Conservation (phyloP, 1,284 basidiomycete species). For the Ceratorhiza oryzae-sativae region DNA sequence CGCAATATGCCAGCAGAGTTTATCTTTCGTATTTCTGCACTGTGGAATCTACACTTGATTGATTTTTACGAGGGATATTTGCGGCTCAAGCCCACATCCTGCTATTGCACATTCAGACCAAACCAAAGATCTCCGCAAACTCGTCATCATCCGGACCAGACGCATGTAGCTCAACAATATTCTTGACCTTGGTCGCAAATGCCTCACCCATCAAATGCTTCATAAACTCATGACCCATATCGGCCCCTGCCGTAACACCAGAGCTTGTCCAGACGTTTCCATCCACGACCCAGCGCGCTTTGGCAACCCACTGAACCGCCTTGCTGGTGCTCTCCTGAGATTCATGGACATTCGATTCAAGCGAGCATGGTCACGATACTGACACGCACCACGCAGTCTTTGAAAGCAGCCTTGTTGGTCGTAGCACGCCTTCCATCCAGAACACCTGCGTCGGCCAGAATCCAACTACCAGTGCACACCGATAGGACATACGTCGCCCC, state of each 20-base stretch:
- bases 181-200: slow-evolving; percentile 30
- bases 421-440: slow-evolving; percentile 41
- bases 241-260: slow-evolving; percentile 53
- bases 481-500: slow-evolving; percentile 35
- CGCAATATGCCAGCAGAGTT: no score
- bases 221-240: slow-evolving; percentile 52
- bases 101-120: neutral
- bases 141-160: slow-evolving; percentile 26
- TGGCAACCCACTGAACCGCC: slow-evolving; percentile 48
- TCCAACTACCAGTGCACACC: slow-evolving; percentile 41
- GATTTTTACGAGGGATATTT: neutral
- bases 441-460: slow-evolving; percentile 39
- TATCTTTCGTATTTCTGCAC: no score
- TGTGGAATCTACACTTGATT: neutral
- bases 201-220: slow-evolving; percentile 12
- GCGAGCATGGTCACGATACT: no score
- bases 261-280: slow-evolving; percentile 54
- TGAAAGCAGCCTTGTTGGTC: slow-evolving; percentile 38
- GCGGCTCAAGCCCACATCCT: neutral
- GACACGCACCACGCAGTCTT: slow-evolving; percentile 15
- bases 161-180: slow-evolving; percentile 28
- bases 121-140: slow-evolving; percentile 20
- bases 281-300: slow-evolving; percentile 54
- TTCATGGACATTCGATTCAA: no score
- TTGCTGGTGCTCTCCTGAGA: slow-evolving; percentile 27